A percentile compares a stretch with the other conserved stretches of the same genome.
These are phyloP conservation scores for Ophiostoma ulmi DNA, from an alignment of 2,329 filamentous ascomycete genomes.

Conservation along the genomic window DNA sequence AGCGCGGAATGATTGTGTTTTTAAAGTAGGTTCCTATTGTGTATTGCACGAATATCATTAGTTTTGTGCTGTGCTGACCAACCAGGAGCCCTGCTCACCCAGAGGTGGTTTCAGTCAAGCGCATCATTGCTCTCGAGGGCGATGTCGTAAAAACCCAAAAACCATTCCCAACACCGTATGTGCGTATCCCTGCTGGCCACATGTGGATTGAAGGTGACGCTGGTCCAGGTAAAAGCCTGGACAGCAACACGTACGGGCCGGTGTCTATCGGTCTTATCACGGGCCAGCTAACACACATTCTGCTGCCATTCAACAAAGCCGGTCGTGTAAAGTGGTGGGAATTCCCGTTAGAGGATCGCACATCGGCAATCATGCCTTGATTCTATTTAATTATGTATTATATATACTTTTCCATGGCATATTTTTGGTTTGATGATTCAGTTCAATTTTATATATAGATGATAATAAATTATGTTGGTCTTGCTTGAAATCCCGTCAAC, in stretches of 20 bases:
- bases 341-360: slow-evolving; percentile 32
- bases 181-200: slow-evolving; percentile 73
- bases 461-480: not conserved
- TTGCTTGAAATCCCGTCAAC: too few species aligned
- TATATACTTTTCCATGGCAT: not conserved
- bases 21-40: slow-evolving; percentile 49
- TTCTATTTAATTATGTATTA: not conserved
- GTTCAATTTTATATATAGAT: not conserved
- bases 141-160: slow-evolving; percentile 65
- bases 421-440: not conserved
- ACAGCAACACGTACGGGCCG: slow-evolving; percentile 89
- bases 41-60: not conserved
- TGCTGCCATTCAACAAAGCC: slow-evolving; percentile 62
- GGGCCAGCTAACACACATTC: slow-evolving; percentile 65
- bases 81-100: slow-evolving; percentile 65
- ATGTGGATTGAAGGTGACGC: slow-evolving; percentile 95
- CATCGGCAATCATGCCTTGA: not conserved
- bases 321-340: slow-evolving; percentile 56
- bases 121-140: slow-evolving; percentile 74
- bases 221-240: slow-evolving; percentile 60
- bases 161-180: slow-evolving; percentile 51
- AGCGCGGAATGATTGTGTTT: slow-evolving; percentile 70
- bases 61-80: not conserved
- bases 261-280: slow-evolving; percentile 69
- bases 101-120: slow-evolving; percentile 68